Evolutionary conservation across 2,329 filamentous ascomycete genomes (phyloP).

Genomic region (Didymellaceae sp.): DNA sequence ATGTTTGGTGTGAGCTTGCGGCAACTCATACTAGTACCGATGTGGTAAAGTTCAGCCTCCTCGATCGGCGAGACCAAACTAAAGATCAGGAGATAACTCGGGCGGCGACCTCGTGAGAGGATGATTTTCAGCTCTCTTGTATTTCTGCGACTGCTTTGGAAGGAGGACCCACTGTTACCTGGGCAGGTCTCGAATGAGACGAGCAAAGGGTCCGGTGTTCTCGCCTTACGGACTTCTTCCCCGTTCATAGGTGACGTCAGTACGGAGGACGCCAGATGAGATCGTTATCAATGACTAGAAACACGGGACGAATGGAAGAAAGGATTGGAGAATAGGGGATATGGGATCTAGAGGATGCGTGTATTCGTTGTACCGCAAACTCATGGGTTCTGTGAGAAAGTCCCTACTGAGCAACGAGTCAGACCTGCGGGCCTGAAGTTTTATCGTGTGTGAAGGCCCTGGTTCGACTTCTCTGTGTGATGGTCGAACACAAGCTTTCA

Average conservation of each 20-base stretch:
- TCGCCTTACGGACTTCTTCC: conserved; percentile 12
- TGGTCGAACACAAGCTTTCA: too few species aligned
- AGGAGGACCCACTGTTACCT: conserved; percentile 13
- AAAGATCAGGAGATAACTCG: conserved; percentile 14
- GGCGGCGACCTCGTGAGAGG: neutral
- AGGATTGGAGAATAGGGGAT: too few species aligned
- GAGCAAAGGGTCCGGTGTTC: conserved; percentile 5
- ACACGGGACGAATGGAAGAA: too few species aligned
- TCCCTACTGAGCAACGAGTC: too few species aligned
- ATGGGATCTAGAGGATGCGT: too few species aligned
- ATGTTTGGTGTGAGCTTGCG: conserved; percentile 5
- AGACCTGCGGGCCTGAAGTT: too few species aligned
- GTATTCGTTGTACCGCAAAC: too few species aligned
- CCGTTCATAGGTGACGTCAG: conserved; percentile 10
- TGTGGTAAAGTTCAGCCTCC: neutral
- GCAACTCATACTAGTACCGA: neutral
- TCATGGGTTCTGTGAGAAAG: too few species aligned
- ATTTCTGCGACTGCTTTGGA: conserved; percentile 7
- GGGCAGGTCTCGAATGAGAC: conserved; percentile 5
- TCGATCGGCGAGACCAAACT: neutral
- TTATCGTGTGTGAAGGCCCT: too few species aligned
- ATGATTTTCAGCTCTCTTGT: conserved; percentile 10
- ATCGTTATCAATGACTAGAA: neutral
- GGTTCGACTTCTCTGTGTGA: too few species aligned
- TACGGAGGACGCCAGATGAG: neutral